phyloP scores from a whole-genome alignment of 768 basidiomycete genomes.

The Mycena vitilis region DNA sequence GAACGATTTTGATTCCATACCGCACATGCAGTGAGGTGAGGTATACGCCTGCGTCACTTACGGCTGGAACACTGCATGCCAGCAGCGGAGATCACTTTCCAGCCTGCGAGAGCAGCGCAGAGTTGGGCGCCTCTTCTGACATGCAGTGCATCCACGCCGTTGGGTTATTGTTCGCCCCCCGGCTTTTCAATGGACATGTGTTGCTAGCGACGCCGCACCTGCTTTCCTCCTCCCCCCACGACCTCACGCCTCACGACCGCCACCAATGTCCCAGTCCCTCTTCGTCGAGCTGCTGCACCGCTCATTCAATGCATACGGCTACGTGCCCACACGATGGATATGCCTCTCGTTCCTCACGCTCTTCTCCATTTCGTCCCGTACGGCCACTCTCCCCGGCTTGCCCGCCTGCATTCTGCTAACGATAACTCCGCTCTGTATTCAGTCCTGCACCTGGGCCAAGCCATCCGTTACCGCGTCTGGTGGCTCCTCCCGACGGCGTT shows the following conservation, averaged over 20 bases:
- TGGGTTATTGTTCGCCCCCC: no score
- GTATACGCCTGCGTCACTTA: no score
- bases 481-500: constrained; percentile 33
- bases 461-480: constrained; percentile 28
- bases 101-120: not conserved
- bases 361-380: constrained; percentile 23
- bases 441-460: constrained; percentile 25
- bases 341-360: constrained; percentile 26
- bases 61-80: not conserved
- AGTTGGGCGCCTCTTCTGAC: constrained; percentile 1
- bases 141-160: constrained; percentile 5
- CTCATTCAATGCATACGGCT: constrained; percentile 25
- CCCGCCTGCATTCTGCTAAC: not conserved
- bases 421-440: not conserved
- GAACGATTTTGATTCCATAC: no score
- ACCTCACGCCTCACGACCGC: no score
- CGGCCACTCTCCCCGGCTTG: not conserved
- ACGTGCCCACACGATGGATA: constrained; percentile 30
- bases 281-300: not conserved
- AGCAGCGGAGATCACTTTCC: not conserved
- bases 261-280: constrained; percentile 10
- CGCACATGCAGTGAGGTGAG: not conserved
- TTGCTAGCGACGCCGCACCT: not conserved
- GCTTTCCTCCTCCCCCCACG: not conserved
- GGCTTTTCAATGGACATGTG: no score